Conservation (phyloP, 345 rosid genomes). For the Psidium guajava region DNA sequence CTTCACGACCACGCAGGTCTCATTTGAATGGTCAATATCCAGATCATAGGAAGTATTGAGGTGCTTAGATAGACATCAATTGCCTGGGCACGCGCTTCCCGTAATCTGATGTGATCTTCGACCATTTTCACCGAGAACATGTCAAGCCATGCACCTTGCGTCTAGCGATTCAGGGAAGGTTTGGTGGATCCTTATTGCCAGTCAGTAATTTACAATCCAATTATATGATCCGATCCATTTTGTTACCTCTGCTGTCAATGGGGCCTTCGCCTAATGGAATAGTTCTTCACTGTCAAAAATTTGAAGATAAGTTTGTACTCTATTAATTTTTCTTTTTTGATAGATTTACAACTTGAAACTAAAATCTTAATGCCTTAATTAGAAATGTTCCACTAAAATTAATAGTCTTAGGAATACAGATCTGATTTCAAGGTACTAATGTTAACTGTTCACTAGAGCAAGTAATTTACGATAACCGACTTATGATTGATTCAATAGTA, state of each 20-base stretch:
- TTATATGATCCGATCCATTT: no score
- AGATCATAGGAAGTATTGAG: background rate
- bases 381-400: background rate
- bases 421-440: background rate
- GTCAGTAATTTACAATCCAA: no score
- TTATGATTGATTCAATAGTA: background rate
- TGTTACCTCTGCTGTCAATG: no score
- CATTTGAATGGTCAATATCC: background rate
- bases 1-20: background rate
- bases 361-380: background rate
- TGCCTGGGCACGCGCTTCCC: background rate
- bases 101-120: background rate
- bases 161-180: background rate
- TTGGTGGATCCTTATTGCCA: background rate
- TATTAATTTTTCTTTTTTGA: no score
- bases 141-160: background rate
- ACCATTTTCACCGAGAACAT: background rate
- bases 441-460: background rate
- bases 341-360: background rate
- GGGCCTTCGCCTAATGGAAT: no score
- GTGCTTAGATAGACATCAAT: background rate
- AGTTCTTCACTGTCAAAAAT: no score
- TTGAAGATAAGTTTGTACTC: no score
- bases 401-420: background rate
- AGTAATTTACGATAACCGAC: background rate